Evolutionary conservation across 164 flowering plant species (phyloP).

Genomic region (Warburgia ugandensis): DNA sequence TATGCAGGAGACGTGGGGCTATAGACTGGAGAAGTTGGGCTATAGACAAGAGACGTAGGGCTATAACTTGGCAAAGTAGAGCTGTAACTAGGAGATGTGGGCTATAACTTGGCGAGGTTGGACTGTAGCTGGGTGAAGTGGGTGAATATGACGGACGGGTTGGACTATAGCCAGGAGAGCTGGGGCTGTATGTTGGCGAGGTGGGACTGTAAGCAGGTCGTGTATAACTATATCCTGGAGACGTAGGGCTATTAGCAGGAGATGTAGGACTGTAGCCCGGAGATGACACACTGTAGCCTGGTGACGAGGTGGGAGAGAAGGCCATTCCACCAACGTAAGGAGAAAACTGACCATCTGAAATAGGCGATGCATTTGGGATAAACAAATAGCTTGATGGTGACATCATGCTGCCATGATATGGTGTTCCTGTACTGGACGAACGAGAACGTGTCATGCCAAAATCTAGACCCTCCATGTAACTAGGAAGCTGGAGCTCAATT

Average conservation of each 20-base stretch:
- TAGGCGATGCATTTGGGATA: constrained; percentile 84
- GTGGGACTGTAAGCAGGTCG: constrained; percentile 89
- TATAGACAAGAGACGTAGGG: constrained; percentile 83
- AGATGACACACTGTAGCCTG: constrained; percentile 84
- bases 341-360: constrained; percentile 79
- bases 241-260: constrained; percentile 89
- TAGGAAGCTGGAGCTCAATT: constrained; percentile 90
- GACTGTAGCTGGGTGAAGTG: constrained; percentile 77
- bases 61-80: constrained; percentile 84
- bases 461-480: constrained; percentile 90
- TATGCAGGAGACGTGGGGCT: constrained; percentile 91
- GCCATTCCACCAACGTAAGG: constrained; percentile 93
- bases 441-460: constrained; percentile 91
- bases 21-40: constrained; percentile 85
- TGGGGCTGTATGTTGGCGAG: constrained; percentile 84
- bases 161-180: constrained; percentile 75
- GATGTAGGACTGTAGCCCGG: constrained; percentile 92
- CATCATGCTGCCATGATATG: constrained; percentile 91
- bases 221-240: constrained; percentile 93
- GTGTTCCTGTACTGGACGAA: constrained; percentile 79
- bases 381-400: constrained; percentile 77
- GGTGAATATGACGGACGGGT: too few relatives aligned
- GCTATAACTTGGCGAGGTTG: constrained; percentile 86
- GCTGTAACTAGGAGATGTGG: constrained; percentile 80
- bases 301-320: constrained; percentile 86